Evolutionary conservation across 305 asterid species (phyloP), one percentile per base, ranked within the genome.

Genomic region (Petunia hybrid): DNA sequence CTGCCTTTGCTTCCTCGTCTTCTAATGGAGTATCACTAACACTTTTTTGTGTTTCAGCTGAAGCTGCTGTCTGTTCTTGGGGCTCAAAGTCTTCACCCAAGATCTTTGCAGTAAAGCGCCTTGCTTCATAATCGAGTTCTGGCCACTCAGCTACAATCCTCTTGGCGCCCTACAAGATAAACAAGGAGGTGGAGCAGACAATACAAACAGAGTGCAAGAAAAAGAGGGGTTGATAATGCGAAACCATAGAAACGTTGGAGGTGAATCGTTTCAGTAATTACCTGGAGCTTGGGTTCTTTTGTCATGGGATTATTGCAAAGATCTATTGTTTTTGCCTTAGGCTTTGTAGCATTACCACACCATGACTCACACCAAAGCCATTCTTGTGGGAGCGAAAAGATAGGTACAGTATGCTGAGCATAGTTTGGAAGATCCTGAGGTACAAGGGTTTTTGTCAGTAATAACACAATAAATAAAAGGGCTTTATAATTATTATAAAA

Each of bases 321-420:
- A 76, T 96, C 99, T 80, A 96, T 96, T n/a, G 99, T 96, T 88
- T 96, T 96, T 14, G 98, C 98, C 88, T 86, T 91, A 45, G 95
- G 56, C 86, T 96, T 96, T 6, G 98, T 94, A 35, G 94, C 84
- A 61, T 96, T 94, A 36, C 98, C 98, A 83, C 98, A 96, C 98
- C 98, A 96, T 22, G 99, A 96, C 92, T 96, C 99, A 16, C 99
- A 94, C 99, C 99, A 96, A 76, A 96, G 91, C 98, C 99, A 96
- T 87, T 96, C 98, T 91, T 96, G 99, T 62, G 98, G 99, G 66
- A 96, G 95, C 12, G 99, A 96, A 86, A 91, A 92, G 86, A 96
- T 94, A 81, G 98, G 98, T 41, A 96, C 98, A 90, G 91, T 87
- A 82, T 96, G 98, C 86, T 96, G 98, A 57, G 99, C 99, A 82